Base-by-base conservation (phyloP, 1,139 yeast species). In the Lodderomyces orthopsilosis region DNA sequence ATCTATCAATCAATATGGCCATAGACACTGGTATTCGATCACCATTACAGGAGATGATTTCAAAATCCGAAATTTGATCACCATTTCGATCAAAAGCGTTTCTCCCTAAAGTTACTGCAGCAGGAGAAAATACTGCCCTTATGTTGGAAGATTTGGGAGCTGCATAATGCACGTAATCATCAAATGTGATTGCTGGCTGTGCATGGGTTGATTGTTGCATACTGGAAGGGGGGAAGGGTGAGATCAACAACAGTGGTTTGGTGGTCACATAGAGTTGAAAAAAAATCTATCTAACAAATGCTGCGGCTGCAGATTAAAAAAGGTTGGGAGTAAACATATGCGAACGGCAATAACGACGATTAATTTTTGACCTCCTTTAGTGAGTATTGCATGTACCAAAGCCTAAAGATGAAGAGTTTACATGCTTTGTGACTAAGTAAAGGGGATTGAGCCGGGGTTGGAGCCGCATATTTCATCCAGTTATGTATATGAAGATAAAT, bases 101-200 rank as follows among this genome's bases (percentile, higher is more conserved):
- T 52, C 88, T 74, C 2, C 93, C 93, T 37, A 85, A 62, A 0
- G 91, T 85, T 43, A 85, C 81, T 0, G 94, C 91, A 44, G 83
- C 80, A 0, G 88, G 81, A 1, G 91, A 89, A 50, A 84, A 82
- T 0, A 83, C 83, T 0, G 89, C 79, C 41, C 82, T 69, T 35
- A 82, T 80, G 2, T 85, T 79, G 46, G 79, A 81, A 6, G 81
- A 68, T 30, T 80, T 79, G 1, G 91, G 91, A 0, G 90, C 87
- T 23, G 84, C 81, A 58, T 85, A 85, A 52, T 82, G 81, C n/a
- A 86, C 83, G 55, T 85, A 85, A 30, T 80, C 88, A 46, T 77
- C 83, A 57, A 85, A 85, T 44, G 74, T 67, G 24, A 69, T 68
- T 7, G 71, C 54, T 7, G 55, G 47, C 2, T 59, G 61, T 37